Evolutionary conservation across 1,284 basidiomycete genomes (phyloP), one percentile per base, ranked within the genome.

Genomic region (Ganoderma lucidum): DNA sequence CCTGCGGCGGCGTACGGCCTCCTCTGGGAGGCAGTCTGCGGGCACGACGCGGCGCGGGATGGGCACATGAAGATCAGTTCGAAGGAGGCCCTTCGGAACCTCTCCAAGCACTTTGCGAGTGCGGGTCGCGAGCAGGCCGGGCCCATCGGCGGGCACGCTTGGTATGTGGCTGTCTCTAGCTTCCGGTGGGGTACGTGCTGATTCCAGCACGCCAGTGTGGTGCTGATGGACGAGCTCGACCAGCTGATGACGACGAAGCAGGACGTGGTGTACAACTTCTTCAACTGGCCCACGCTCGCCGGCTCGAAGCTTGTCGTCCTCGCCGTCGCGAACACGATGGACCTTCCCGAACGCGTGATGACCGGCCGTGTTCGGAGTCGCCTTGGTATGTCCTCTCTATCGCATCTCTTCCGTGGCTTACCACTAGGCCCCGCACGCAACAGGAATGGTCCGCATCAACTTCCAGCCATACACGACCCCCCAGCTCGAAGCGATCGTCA

Each of bases 201-300:
- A n/a, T n/a, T n/a, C n/a, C n/a, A n/a, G n/a, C n/a, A n/a, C n/a
- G n/a, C n/a, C n/a, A 98, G 96, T 69, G 93, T 99, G 5, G 1
- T 99, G 3, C 84, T 99, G 32, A 98, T 99, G 95, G 97, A 99
- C 79, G 97, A 99, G 81, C 87, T 99, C 2, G 97, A 99, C 81
- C 97, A 99, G 80, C 87, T 99, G 42, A 90, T 99, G 72, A 99
- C 97, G 0, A 86, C 93, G 30, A 97, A 98, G 78, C 97, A 99
- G 81, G 97, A 99, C 74, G 97, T 99, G 2, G 94, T 99, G 53
- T 99, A 99, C 83, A 99, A 99, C 80, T 97, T 99, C 82, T 99
- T 99, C 87, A 99, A 99, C 80, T 99, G 98, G 97, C 98, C 97
- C 1, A 97, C 96, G 12, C 85, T 97, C 68, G 87, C 89, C 0